Conservation (phyloP, 1,139 yeast genomes). For the Candida tunisiensis region DNA sequence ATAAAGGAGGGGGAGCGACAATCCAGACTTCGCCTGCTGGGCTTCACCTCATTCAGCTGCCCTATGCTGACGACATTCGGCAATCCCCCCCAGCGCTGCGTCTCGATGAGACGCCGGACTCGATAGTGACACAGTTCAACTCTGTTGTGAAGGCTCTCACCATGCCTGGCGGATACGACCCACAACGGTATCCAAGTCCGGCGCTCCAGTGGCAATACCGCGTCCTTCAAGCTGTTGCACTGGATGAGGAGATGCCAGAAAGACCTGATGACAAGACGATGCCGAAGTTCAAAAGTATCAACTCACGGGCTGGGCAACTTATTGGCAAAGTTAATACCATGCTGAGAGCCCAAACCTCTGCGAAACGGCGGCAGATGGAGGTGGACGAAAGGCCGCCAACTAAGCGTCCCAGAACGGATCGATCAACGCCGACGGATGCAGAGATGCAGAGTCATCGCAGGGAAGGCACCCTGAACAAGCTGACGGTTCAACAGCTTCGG, state of each 20-base stretch:
- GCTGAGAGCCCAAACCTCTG: background rate
- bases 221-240: slow-evolving; percentile 44
- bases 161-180: slow-evolving; percentile 33
- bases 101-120: background rate
- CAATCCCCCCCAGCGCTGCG: slow-evolving; percentile 8
- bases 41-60: slow-evolving; percentile 19
- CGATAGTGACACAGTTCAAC: background rate
- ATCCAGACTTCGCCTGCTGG: slow-evolving; percentile 16
- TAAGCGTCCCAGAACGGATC: background rate
- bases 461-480: background rate
- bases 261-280: slow-evolving; percentile 17
- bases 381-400: background rate
- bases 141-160: slow-evolving; percentile 24
- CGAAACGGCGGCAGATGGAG: background rate
- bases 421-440: background rate
- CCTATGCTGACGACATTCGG: slow-evolving; percentile 23
- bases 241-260: slow-evolving; percentile 37
- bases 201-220: slow-evolving; percentile 48
- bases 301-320: slow-evolving; percentile 5
- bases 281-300: slow-evolving; percentile 20
- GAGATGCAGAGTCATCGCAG: background rate
- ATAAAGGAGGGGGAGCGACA: slow-evolving; percentile 3
- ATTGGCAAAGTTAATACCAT: background rate
- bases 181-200: slow-evolving; percentile 49
- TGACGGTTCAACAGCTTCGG: background rate